A percentile compares a stretch with the other conserved stretches of the same genome.
These are phyloP conservation scores for Colletotrichum neosansevieriae DNA, from an alignment of 2,329 filamentous ascomycete genomes.

Conservation along the genomic window DNA sequence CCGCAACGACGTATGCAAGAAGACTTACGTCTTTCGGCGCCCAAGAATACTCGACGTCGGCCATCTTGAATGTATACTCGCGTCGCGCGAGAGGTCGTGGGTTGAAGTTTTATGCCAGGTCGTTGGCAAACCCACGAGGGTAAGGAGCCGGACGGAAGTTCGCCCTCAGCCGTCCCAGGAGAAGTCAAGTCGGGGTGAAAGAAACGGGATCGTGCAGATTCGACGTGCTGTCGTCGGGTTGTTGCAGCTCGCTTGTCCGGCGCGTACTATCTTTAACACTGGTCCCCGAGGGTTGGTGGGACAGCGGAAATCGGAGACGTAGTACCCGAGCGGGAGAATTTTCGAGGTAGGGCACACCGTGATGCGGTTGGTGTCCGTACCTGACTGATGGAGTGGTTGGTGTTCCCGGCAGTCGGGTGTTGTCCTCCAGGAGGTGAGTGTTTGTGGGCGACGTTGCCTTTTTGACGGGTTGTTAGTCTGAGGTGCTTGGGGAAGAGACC, in stretches of 20 bases:
- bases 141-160: not conserved
- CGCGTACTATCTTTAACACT: conserved; percentile 15
- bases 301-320: not conserved
- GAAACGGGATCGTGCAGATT: conserved; percentile 27
- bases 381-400: not conserved
- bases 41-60: conserved; percentile 58
- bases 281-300: not conserved
- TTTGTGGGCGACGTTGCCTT: conserved; percentile 9
- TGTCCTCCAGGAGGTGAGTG: not conserved
- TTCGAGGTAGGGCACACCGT: not conserved
- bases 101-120: not conserved
- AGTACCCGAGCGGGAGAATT: not conserved
- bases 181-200: conserved; percentile 21
- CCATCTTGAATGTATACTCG: conserved; percentile 51
- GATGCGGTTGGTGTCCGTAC: not conserved
- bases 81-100: not conserved
- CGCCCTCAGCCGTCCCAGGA: not conserved
- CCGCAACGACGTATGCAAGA: not conserved
- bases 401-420: conserved; percentile 1
- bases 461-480: conserved; percentile 22
- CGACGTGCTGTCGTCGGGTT: conserved; percentile 26
- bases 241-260: conserved; percentile 23
- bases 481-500: not conserved
- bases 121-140: not conserved
- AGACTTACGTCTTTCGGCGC: conserved; percentile 58